phyloP scores from a whole-genome alignment of 148 eudicot species.

The Rhododendron kiyosumense region DNA sequence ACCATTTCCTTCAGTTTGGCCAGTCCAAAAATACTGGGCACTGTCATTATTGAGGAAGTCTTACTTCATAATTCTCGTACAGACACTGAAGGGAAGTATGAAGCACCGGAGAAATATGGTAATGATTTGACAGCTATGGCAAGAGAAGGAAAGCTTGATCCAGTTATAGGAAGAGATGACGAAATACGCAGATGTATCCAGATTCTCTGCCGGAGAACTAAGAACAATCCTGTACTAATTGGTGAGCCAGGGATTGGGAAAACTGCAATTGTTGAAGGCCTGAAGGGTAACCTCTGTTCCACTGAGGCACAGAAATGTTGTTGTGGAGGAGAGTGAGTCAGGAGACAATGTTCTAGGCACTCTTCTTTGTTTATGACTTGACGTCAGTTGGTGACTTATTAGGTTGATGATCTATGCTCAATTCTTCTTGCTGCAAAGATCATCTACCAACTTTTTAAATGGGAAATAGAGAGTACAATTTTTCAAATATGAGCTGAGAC shows the following conservation, averaged over 20 bases:
- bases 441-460: neutral
- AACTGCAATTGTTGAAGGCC: conserved; percentile 97
- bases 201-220: conserved; percentile 88
- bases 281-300: conserved; percentile 58
- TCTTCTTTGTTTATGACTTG: neutral
- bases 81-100: conserved; percentile 96
- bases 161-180: conserved; percentile 97
- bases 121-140: conserved; percentile 93
- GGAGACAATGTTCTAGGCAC: neutral
- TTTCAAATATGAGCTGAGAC: neutral
- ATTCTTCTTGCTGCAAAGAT: neutral
- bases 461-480: neutral
- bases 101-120: conserved; percentile 87
- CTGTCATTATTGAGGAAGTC: neutral
- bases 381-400: neutral
- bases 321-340: neutral
- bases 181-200: conserved; percentile 92
- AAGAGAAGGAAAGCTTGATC: conserved; percentile 88
- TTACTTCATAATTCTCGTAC: conserved; percentile 11
- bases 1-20: neutral
- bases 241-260: conserved; percentile 99
- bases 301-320: neutral
- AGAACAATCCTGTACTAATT: conserved; percentile 91
- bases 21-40: neutral
- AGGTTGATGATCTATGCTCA: neutral